These are phyloP conservation scores for Tolypocladium inflatum DNA, from an alignment of 2,329 filamentous ascomycete species.

Conservation along the genomic window DNA sequence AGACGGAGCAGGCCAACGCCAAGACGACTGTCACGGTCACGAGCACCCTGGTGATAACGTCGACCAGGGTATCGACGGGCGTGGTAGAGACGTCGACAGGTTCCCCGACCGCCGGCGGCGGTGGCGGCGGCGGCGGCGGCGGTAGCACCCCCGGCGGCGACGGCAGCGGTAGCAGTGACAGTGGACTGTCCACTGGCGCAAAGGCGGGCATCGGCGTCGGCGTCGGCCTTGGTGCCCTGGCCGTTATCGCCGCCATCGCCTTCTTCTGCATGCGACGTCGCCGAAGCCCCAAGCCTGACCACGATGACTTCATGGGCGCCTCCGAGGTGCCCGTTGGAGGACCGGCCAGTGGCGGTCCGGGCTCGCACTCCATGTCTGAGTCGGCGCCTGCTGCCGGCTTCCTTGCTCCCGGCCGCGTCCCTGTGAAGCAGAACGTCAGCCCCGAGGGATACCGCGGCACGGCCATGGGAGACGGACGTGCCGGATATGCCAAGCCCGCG, in stretches of 20 bases:
- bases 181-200: constrained; percentile 29
- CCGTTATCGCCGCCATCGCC: constrained; percentile 17
- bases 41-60: constrained; percentile 24
- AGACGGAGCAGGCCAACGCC: constrained; percentile 23
- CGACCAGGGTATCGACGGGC: constrained; percentile 21
- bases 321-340: constrained; percentile 32
- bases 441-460: constrained; percentile 29
- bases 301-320: constrained; percentile 30
- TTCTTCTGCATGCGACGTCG: constrained; percentile 22
- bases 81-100: constrained; percentile 8
- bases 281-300: constrained; percentile 20
- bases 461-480: constrained; percentile 26
- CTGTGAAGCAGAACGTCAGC: constrained; percentile 11
- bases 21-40: constrained; percentile 27
- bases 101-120: neutral
- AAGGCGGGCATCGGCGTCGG: constrained; percentile 35
- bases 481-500: constrained; percentile 28
- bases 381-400: constrained; percentile 14
- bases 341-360: constrained; percentile 9
- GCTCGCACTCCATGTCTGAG: constrained; percentile 21
- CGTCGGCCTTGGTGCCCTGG: constrained; percentile 25
- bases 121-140: neutral
- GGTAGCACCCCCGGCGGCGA: neutral
- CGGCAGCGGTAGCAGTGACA: constrained; percentile 9
- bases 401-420: constrained; percentile 15